phyloP scores from a whole-genome alignment of 495 filamentous ascomycete species.

The Neurospora sp. region DNA sequence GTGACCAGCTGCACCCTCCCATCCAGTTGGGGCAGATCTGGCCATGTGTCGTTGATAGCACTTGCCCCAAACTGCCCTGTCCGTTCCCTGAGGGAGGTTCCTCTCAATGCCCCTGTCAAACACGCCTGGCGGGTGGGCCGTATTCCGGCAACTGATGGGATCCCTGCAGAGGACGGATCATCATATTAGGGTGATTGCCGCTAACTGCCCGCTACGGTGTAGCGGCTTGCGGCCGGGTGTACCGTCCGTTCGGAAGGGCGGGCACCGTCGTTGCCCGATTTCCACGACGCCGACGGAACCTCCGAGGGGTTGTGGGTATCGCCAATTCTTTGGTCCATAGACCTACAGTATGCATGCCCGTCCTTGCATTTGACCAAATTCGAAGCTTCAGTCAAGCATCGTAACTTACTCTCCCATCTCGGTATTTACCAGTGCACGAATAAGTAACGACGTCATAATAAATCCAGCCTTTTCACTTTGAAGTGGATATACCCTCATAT shows the following conservation, averaged over 20 bases:
- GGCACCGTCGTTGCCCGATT: background rate
- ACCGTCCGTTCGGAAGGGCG: background rate
- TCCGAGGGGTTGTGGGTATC: background rate
- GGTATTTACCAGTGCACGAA: background rate
- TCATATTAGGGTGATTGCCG: background rate
- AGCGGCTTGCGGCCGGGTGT: background rate
- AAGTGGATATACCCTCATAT: background rate
- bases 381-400: background rate
- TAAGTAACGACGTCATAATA: background rate
- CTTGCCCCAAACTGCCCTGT: background rate
- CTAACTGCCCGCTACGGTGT: background rate
- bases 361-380: background rate
- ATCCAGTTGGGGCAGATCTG: conserved; percentile 8
- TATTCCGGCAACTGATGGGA: background rate
- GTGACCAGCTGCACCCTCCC: background rate
- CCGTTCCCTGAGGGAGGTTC: background rate
- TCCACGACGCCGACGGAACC: background rate
- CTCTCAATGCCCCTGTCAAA: background rate
- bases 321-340: background rate
- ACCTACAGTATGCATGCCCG: background rate
- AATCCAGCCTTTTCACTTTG: background rate
- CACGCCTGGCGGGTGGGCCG: background rate
- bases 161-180: background rate
- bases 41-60: conserved; percentile 16
- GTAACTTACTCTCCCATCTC: background rate